These are phyloP conservation scores for Pyronema domesticum DNA, from an alignment of 495 filamentous ascomycete species.

Conservation along the genomic window DNA sequence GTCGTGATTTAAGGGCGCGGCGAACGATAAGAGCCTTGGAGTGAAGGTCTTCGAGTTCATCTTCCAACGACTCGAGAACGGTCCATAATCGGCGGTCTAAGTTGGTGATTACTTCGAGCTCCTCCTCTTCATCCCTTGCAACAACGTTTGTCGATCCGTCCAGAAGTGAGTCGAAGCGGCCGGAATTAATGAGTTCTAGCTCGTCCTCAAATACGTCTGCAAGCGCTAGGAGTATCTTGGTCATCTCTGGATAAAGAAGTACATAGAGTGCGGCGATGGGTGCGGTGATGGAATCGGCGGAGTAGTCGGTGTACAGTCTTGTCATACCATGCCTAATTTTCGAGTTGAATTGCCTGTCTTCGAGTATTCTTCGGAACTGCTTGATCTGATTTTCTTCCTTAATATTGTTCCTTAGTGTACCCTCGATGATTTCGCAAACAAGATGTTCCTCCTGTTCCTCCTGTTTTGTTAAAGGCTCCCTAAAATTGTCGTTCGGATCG, in stretches of 20 bases:
- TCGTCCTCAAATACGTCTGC: slow-evolving; percentile 70
- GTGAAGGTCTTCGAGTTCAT: slow-evolving; percentile 87
- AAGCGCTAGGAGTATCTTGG: slow-evolving; percentile 74
- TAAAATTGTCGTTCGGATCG: slow-evolving; percentile 3
- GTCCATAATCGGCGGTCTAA: slow-evolving; percentile 84
- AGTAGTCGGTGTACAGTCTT: slow-evolving; percentile 20
- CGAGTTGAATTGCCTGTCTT: slow-evolving; percentile 9
- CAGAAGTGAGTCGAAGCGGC: slow-evolving; percentile 92
- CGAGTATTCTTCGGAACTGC: slow-evolving; percentile 15
- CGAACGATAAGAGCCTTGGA: slow-evolving; percentile 67
- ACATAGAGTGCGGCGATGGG: slow-evolving; percentile 59
- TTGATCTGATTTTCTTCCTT: slow-evolving; percentile 11
- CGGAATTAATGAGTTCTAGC: slow-evolving; percentile 92
- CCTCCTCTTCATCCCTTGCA: slow-evolving; percentile 81
- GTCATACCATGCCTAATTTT: slow-evolving; percentile 14
- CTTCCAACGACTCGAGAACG: slow-evolving; percentile 85
- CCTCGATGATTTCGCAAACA: slow-evolving; percentile 24
- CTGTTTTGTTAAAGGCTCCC: slow-evolving; percentile 1
- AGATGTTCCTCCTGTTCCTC: slow-evolving; percentile 21
- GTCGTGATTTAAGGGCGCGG: slow-evolving; percentile 50
- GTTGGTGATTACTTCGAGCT: slow-evolving; percentile 74
- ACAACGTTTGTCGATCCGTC: slow-evolving; percentile 37
- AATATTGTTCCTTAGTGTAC: slow-evolving; percentile 12
- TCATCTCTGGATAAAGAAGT: slow-evolving; percentile 60
- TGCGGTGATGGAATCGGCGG: slow-evolving; percentile 16